Base-by-base conservation (phyloP, 2,329 filamentous ascomycete species). In the Ascochyta lentis region DNA sequence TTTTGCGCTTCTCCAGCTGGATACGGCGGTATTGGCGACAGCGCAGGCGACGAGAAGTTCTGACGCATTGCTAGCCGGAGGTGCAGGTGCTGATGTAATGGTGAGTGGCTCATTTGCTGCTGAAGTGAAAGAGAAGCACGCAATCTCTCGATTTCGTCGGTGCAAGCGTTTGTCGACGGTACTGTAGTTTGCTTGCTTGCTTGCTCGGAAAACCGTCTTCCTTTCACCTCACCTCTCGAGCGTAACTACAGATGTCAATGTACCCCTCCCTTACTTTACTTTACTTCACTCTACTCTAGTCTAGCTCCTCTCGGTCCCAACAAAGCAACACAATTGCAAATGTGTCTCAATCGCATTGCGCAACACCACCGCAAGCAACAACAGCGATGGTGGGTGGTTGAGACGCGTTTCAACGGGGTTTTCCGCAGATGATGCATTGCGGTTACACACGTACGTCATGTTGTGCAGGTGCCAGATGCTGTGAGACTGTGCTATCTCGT, bases 101-200 rank as follows among this genome's bases (percentile, higher is more conserved):
- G 53, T 13, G 48, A 56, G 42, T 56, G 48, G 48, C 42, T 56
- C 53, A 56, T 56, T 51, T 51, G 53, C 12, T 38, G 15, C 29
- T 12, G 3, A n/a, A 22, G 23, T 27, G 23, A 41, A 27, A 16
- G 39, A 6, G 13, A 31, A 15, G 26, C 26, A 26, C 26, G 8
- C 27, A 29, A 10, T 19, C 27, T 29, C 27, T 10, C 8, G 9
- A 29, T 29, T 10, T 29, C 27, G 27, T 29, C 3, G 27, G 9
- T 12, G 27, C 2, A 9, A 3, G 29, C 29, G 29, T 4, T 31
- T 31, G 12, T 15, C 29, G 29, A 4, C 13, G 8, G 27, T 29
- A 9, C 6, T 26, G 26, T 7, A 7, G 26, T 9, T 6, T 26
- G 27, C 27, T 8, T 29, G 27, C 19, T 19, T 19, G 19, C 19